Evolutionary conservation across 208 protist genomes (phyloP), one percentile per base, ranked within the genome.

Genomic region (Novymonas esmeraldas): DNA sequence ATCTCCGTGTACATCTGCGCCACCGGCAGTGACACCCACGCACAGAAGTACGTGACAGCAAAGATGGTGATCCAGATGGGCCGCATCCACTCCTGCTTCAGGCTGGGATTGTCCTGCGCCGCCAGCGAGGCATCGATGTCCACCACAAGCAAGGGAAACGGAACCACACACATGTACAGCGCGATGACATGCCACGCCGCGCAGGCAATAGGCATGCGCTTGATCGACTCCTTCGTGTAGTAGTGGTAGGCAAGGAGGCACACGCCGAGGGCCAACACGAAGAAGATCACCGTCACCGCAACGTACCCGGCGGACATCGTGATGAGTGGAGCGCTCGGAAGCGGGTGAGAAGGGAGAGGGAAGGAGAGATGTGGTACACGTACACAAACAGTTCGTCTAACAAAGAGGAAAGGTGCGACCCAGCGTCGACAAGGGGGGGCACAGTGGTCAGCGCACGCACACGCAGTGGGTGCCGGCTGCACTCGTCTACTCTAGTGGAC

Each of bases 51-150:
- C 22, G 91, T 94, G 44, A 85, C 54, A 45, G 79, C 82, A 38
- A 97, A 91, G 54, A 97, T 95, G 45, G 75, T 79, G 54, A 89
- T 91, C 91, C 93, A 97, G 49, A 96, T 85, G 46, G 80, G 75
- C 31, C 64, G 73, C 74, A 95, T 78, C 89, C 87, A 95, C 62
- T 84, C 70, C 28, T 72, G 52, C 58, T 41, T 58, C 14, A 65
- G 20, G 6, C 9, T 31, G 4, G 64, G 39, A 29, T 75, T 48
- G 1, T 48, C 48, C 45, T 80, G 77, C 0, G 79, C 71, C 38
- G 65, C 59, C n/a, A 93, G 36, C 5, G 84, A 90, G 14, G 87
- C 73, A 59, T 89, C 84, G 14, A 97, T 80, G 60, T 97, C 92
- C 11, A 97, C 81, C 26, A 95, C 87, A 38, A 97, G 85, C 18